Conservation (phyloP, 179 eudicot genomes). For the Actinidia arguta region DNA sequence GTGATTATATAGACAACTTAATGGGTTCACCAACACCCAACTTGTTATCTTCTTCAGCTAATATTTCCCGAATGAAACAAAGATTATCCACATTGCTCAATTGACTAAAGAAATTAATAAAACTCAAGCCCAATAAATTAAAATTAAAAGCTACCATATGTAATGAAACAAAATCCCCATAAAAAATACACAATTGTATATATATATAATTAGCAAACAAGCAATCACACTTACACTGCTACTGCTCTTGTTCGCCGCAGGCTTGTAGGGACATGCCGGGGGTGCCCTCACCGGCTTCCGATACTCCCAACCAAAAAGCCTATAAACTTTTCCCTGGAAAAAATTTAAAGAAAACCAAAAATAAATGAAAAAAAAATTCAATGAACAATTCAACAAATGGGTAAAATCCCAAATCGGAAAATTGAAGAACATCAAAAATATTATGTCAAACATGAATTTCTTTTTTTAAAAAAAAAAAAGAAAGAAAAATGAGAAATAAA, state of each 20-base stretch:
- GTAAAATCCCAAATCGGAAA: neutral
- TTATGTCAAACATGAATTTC: too few relatives aligned
- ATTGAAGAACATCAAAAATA: too few relatives aligned
- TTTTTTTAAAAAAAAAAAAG: neutral
- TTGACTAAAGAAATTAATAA: neutral
- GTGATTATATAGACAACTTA: neutral
- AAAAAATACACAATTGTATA: neutral
- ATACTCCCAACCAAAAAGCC: conserved; percentile 83
- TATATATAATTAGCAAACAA: neutral
- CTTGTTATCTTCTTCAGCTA: neutral
- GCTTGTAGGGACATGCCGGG: conserved; percentile 84
- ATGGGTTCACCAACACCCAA: neutral
- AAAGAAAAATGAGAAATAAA: neutral
- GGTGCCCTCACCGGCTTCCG: conserved; percentile 82
- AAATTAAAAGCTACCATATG: neutral
- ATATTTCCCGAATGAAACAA: neutral
- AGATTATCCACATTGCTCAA: neutral
- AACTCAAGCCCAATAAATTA: too few relatives aligned
- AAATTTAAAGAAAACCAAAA: neutral
- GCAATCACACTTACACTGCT: conserved; percentile 41
- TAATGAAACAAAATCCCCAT: neutral
- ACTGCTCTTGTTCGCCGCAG: conserved; percentile 49
- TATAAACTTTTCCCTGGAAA: conserved; percentile 68
- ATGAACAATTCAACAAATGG: neutral
- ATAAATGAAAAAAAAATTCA: neutral